Base-by-base conservation (phyloP, 192 early-diverging fungal species). In the Backusella liffmaniae region DNA sequence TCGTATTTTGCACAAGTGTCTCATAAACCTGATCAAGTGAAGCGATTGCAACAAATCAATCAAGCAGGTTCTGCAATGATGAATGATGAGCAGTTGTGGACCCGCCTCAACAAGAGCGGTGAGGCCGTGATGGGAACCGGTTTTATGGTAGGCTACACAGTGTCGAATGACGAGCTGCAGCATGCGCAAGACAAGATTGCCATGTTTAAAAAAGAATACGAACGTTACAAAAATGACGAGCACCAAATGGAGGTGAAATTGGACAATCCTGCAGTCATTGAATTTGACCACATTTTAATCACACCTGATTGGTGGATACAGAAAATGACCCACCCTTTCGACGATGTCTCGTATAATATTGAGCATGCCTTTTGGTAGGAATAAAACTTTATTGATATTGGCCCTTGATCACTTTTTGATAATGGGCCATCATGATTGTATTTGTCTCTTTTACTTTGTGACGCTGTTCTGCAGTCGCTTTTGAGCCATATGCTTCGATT, bases 401-500 rank as follows among this genome's bases (percentile, higher is more conserved):
- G 10, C 9, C 29, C 34, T 59, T 62, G 44, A n/a, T 34, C 0
- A 77, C 30, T 7, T 42, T 37, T 6, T 59, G 13, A 44, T 49
- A 76, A 35, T 49, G 9, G n/a, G 18, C 8, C 12, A 26, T 34
- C n/a, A 70, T 44, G 2, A 0, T 4, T 16, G 67, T 35, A 4
- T 41, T 29, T 6, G 29, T 6, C 37, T 30, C 10, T 2, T 42
- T 51, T 10, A 66, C 13, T 32, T 3, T 51, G 6, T 44, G 8
- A 5, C 62, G 39, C 12, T 67, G 46, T 26, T 49, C 39, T 18
- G 13, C 10, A 32, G 73, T 70, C 8, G 66, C 66, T 35, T 79
- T 79, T 42, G 53, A 68, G 0, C 77, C 77, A 65, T 74, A 79
- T 0, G 34, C 21, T 23, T 79, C 73, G 2, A 36, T 30, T 59